A percentile compares a stretch with the other conserved stretches of the same genome.
Evolutionary conservation across 768 basidiomycete genomes (phyloP).

Genomic region (Boletus rubescentipes): DNA sequence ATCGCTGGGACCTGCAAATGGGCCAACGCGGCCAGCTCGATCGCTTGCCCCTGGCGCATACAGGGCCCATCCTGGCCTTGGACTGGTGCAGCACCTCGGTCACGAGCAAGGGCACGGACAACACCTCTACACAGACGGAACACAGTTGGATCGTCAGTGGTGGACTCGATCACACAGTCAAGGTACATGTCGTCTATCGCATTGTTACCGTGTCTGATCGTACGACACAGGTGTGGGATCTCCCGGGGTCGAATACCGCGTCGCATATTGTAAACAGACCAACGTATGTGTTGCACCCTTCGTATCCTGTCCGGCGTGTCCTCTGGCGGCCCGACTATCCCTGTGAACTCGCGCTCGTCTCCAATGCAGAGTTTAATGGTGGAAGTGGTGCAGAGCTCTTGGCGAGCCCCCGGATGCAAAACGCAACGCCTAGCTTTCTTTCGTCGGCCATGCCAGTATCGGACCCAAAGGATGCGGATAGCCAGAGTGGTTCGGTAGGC

Average conservation of each 20-base stretch:
- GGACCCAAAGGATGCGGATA: conserved; percentile 18
- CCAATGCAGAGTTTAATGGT: conserved; percentile 55
- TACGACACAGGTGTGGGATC: conserved; percentile 69
- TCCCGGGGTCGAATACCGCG: conserved; percentile 37
- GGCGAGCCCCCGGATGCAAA: conserved; percentile 31
- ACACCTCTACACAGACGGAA: conserved; percentile 12
- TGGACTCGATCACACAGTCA: conserved; percentile 76
- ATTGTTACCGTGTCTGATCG: background rate
- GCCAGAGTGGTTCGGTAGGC: conserved; percentile 29
- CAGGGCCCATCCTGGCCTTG: conserved; percentile 65
- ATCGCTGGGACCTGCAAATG: conserved; percentile 79
- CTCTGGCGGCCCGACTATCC: conserved; percentile 76
- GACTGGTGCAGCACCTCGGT: conserved; percentile 59
- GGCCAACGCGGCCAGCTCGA: conserved; percentile 74
- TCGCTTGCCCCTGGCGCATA: conserved; percentile 71
- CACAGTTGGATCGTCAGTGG: conserved; percentile 78
- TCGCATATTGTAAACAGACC: conserved; percentile 64
- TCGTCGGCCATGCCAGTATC: conserved; percentile 1
- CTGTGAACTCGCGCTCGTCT: conserved; percentile 73
- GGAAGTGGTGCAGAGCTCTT: conserved; percentile 24
- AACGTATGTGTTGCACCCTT: conserved; percentile 69
- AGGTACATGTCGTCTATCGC: conserved; percentile 42
- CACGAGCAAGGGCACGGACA: conserved; percentile 17
- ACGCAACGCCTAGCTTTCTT: conserved; percentile 21
- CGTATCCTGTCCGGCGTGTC: conserved; percentile 71